Percentiles rank a stretch among this genome's conserved stretches.
phyloP scores from a whole-genome alignment of 208 protist genomes.

The Herpetomonas samuelpessoai region DNA sequence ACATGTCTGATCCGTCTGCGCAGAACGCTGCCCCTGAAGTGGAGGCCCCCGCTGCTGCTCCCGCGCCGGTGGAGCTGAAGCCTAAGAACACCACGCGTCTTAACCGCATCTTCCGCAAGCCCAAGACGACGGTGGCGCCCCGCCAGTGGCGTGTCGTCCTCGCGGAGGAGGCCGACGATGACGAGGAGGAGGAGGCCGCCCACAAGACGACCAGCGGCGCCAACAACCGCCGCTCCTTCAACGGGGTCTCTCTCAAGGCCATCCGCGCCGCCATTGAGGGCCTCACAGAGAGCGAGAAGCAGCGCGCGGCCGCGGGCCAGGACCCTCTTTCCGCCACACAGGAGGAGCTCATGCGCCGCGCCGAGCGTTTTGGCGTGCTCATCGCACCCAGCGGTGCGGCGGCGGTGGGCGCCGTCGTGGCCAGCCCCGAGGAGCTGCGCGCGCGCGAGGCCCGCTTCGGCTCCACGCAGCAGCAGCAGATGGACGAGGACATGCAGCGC shows the following conservation, averaged over 20 bases:
- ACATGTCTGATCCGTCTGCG: background rate
- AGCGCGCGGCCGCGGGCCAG: conserved; percentile 42
- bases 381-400: conserved; percentile 10
- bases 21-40: conserved; percentile 5
- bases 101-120: conserved; percentile 83
- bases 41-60: conserved; percentile 3
- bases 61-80: conserved; percentile 25
- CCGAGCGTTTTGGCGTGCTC: conserved; percentile 69
- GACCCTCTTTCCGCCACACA: conserved; percentile 58
- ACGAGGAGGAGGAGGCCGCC: conserved; percentile 7
- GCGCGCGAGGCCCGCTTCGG: conserved; percentile 64
- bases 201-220: background rate
- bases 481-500: conserved; percentile 20
- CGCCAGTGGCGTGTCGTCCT: conserved; percentile 43
- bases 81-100: conserved; percentile 82
- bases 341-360: conserved; percentile 62
- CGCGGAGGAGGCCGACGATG: conserved; percentile 4
- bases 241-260: conserved; percentile 37
- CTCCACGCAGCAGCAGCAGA: conserved; percentile 9
- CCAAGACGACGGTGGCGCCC: conserved; percentile 47
- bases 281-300: conserved; percentile 57
- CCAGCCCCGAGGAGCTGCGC: conserved; percentile 62
- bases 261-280: conserved; percentile 35
- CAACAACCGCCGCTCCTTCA: background rate
- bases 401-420: conserved; percentile 24